phyloP scores from a whole-genome alignment of 768 basidiomycete genomes.

The Suillus subalutaceus region DNA sequence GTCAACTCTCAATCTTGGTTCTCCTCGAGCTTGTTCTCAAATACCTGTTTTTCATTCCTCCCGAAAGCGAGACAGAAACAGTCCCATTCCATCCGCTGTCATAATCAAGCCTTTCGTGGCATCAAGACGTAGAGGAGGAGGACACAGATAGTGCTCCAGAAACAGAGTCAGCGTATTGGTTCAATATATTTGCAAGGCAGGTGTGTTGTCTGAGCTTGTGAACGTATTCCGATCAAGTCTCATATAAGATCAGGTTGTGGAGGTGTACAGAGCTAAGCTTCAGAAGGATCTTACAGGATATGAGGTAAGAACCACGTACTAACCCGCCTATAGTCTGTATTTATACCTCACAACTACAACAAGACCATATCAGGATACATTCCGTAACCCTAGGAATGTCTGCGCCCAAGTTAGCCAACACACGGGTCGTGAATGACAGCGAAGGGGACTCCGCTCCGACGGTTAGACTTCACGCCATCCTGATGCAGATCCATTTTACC shows the following conservation, averaged over 20 bases:
- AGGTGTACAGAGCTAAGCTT: conserved; percentile 78
- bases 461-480: conserved; percentile 27
- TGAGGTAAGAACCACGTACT: conserved; percentile 70
- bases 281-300: conserved; percentile 67
- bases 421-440: conserved; percentile 44
- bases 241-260: conserved; percentile 50
- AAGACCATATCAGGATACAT: conserved; percentile 89
- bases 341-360: conserved; percentile 13
- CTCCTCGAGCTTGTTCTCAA: conserved; percentile 82
- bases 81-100: conserved; percentile 63
- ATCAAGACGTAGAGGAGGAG: conserved; percentile 26
- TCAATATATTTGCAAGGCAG: conserved; percentile 84
- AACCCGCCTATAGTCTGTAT: neutral
- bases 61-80: conserved; percentile 54
- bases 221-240: conserved; percentile 3
- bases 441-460: conserved; percentile 21
- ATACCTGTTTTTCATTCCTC: conserved; percentile 92
- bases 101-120: conserved; percentile 49
- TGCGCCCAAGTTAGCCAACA: conserved; percentile 78
- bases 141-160: conserved; percentile 6
- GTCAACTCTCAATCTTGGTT: conserved; percentile 85
- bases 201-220: conserved; percentile 42
- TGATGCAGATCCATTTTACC: conserved; percentile 19
- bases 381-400: conserved; percentile 80
- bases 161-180: conserved; percentile 86